Evolutionary conservation across 2,329 filamentous ascomycete species (phyloP).

Genomic region (Lachnellula occidentalis): DNA sequence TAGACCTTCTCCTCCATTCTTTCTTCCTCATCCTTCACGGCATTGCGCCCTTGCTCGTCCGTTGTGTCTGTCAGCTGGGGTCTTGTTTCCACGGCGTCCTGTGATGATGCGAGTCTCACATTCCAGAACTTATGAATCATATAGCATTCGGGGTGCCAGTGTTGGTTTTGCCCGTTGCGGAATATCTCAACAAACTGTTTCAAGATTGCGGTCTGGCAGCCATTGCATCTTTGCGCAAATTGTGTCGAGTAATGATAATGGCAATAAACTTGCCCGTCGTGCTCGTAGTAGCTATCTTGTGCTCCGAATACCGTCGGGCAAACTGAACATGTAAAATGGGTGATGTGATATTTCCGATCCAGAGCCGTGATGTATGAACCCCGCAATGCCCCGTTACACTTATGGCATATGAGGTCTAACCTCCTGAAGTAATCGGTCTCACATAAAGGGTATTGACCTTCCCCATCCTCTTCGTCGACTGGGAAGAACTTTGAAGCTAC

Average conservation of each 20-base stretch:
- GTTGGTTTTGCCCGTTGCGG: conserved; percentile 94
- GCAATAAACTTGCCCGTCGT: conserved; percentile 93
- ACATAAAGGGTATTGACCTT: conserved; percentile 87
- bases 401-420: conserved; percentile 82
- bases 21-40: conserved; percentile 81
- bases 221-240: conserved; percentile 93
- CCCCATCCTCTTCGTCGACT: conserved; percentile 81
- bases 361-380: conserved; percentile 98
- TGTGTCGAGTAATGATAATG: conserved; percentile 98
- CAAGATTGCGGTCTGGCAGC: conserved; percentile 92
- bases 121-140: conserved; percentile 99
- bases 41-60: conserved; percentile 63
- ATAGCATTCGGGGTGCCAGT: conserved; percentile 99
- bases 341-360: conserved; percentile 97
- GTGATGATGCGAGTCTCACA: conserved; percentile 59
- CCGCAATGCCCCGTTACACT: conserved; percentile 86
- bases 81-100: conserved; percentile 41
- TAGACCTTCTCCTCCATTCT: conserved; percentile 97
- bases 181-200: conserved; percentile 99
- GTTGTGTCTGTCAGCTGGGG: conserved; percentile 44
- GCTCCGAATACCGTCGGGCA: conserved; percentile 98
- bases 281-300: conserved; percentile 98
- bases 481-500: conserved; percentile 99
- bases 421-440: conserved; percentile 97
- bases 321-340: conserved; percentile 97